Evolutionary conservation across 208 protist species (phyloP), one percentile per base, ranked within the genome.

Genomic region (Phytomonas serpens): DNA sequence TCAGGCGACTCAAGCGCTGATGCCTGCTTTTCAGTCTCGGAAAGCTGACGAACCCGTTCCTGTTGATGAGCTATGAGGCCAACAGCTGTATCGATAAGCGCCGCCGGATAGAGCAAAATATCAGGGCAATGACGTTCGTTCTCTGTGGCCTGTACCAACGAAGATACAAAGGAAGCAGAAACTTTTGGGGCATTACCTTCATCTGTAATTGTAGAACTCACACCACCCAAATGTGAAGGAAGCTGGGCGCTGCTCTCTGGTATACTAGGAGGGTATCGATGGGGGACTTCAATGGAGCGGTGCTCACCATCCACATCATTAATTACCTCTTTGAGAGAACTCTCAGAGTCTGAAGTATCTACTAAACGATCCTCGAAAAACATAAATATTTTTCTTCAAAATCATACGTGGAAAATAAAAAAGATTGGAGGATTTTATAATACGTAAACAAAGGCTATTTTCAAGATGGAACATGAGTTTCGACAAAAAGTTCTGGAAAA

Each of bases 111-210:
- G 13, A 87, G 91, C 10, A 96, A 68, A 61, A 96, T 83, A 40
- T 92, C 86, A 0, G 91, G 91, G 68, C 84, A 85, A 67, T 82
- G 79, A 7, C 91, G 85, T 78, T 96, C 88, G 64, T 85, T 93
- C 68, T 88, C 85, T 10, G 88, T 87, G 3, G 83, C 84, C 78
- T 89, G 79, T 19, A 91, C 89, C 14, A 96, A 67, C 47, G 47
- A 57, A 57, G 47, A 27, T 27, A 57, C 47, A 27, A 57, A 47
- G 7, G 40, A 57, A 57, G 47, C 16, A 19, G 47, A 57, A 27
- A 57, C 47, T 19, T 57, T 57, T 57, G 47, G 4, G 47, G 47
- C 19, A 57, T 57, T 57, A 19, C 47, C 47, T 57, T 57, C 47
- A 19, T 57, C 47, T 1, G 23, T 19, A 9, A 57, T 57, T 1